phyloP scores from a whole-genome alignment of 2,329 filamentous ascomycete genomes.

The Mycosphaerella sp. region DNA sequence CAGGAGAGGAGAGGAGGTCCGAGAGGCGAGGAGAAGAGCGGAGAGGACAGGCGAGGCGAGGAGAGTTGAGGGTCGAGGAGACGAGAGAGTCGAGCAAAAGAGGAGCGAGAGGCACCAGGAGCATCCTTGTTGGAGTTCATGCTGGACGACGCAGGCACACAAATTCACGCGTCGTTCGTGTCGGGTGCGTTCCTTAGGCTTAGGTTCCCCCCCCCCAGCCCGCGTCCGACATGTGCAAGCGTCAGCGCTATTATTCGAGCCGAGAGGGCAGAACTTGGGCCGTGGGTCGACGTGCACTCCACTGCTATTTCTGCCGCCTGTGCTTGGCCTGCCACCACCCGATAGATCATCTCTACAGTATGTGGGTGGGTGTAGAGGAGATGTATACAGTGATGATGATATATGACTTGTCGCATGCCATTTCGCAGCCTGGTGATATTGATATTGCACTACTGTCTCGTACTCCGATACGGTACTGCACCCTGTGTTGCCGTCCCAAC shows the following conservation, averaged over 20 bases:
- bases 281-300: conserved; percentile 16
- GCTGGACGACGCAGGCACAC: conserved; percentile 4
- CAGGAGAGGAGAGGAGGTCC: not conserved
- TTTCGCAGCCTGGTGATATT: no score
- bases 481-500: not conserved
- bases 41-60: no score
- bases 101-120: not conserved
- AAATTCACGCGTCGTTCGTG: not conserved
- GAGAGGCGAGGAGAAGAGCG: not conserved
- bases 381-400: no score
- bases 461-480: no score
- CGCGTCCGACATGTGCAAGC: conserved; percentile 10
- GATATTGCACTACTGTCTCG: no score
- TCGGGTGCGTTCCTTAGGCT: no score
- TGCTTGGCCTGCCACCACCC: no score
- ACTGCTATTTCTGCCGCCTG: not conserved
- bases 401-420: not conserved
- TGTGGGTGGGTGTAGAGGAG: no score
- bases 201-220: conserved; percentile 9
- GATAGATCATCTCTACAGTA: no score
- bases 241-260: conserved; percentile 5
- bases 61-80: no score
- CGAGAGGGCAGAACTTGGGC: conserved; percentile 12
- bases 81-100: not conserved
- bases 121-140: conserved; percentile 5